A percentile compares a stretch with the other conserved stretches of the same genome.
Conservation (phyloP, 768 basidiomycete genomes). For the Boletus tomentosulus region DNA sequence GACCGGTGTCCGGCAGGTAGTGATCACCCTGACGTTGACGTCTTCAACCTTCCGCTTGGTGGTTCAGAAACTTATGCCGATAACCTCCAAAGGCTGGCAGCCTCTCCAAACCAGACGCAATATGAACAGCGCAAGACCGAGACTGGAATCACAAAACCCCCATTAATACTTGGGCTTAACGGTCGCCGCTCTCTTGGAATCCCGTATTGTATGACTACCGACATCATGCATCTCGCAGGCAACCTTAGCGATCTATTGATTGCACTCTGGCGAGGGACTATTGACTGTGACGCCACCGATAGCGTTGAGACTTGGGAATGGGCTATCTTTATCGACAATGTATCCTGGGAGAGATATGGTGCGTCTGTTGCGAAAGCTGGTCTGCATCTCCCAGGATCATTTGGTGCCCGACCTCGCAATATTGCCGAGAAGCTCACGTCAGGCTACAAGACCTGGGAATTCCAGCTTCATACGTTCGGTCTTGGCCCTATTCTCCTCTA, state of each 20-base stretch:
- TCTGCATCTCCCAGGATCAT: slow-evolving; percentile 5
- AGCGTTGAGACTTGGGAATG: slow-evolving; percentile 27
- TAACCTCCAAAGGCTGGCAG: background rate
- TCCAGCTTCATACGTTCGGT: slow-evolving; percentile 17
- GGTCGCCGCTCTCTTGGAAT: slow-evolving; percentile 19
- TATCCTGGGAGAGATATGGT: slow-evolving; percentile 9
- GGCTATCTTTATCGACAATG: slow-evolving; percentile 20
- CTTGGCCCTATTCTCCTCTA: slow-evolving; percentile 18
- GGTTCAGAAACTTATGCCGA: slow-evolving; percentile 1
- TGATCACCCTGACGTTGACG: slow-evolving; percentile 29
- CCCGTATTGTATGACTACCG: slow-evolving; percentile 34
- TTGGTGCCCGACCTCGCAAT: slow-evolving; percentile 22
- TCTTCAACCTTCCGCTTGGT: slow-evolving; percentile 11
- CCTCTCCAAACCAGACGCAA: slow-evolving; percentile 10
- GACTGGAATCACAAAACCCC: slow-evolving; percentile 36
- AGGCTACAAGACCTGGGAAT: slow-evolving; percentile 29
- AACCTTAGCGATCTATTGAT: slow-evolving; percentile 26
- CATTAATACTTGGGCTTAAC: slow-evolving; percentile 34
- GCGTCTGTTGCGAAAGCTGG: slow-evolving; percentile 4
- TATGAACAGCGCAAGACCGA: slow-evolving; percentile 25
- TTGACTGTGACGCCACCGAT: slow-evolving; percentile 9
- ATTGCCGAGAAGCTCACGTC: slow-evolving; percentile 22
- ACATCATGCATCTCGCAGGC: slow-evolving; percentile 39
- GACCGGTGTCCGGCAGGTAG: slow-evolving; percentile 15
- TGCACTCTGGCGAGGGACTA: slow-evolving; percentile 15